Percentiles rank a stretch among this genome's conserved stretches.
phyloP scores from a whole-genome alignment of 2,329 filamentous ascomycete species.

The Nemania abortiva region DNA sequence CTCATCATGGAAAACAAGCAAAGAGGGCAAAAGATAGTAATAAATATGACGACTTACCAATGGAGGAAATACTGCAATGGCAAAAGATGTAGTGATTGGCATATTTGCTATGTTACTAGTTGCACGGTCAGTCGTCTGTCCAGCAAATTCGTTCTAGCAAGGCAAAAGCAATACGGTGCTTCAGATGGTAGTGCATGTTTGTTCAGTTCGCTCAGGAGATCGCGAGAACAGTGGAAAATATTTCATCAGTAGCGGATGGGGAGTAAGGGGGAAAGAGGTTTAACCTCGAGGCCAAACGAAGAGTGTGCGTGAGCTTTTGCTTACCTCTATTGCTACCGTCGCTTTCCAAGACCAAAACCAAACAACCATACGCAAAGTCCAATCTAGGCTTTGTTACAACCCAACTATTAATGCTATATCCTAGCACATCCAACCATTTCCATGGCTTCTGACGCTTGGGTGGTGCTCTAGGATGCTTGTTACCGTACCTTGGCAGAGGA shows the following conservation, averaged over 20 bases:
- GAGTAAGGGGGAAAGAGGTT: not conserved
- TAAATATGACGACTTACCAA: constrained; percentile 20
- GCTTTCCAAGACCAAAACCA: not conserved
- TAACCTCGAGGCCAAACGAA: not conserved
- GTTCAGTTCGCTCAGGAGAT: constrained; percentile 70
- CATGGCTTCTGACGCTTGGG: not conserved
- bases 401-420: not conserved
- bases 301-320: constrained; percentile 8
- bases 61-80: not conserved
- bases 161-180: constrained; percentile 52
- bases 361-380: not conserved
- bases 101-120: constrained; percentile 13
- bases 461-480: not conserved
- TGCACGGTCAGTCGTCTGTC: constrained; percentile 37
- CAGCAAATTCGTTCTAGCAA: constrained; percentile 30
- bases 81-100: not conserved
- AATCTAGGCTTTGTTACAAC: not conserved
- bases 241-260: constrained; percentile 64
- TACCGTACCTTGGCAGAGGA: not conserved
- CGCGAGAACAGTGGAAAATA: constrained; percentile 70
- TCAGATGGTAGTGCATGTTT: constrained; percentile 85
- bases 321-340: constrained; percentile 24
- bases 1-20: constrained; percentile 69
- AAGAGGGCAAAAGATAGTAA: not conserved
- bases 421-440: not conserved